Conservation (phyloP, 768 basidiomycete species). For the Tylopilus sp. region DNA sequence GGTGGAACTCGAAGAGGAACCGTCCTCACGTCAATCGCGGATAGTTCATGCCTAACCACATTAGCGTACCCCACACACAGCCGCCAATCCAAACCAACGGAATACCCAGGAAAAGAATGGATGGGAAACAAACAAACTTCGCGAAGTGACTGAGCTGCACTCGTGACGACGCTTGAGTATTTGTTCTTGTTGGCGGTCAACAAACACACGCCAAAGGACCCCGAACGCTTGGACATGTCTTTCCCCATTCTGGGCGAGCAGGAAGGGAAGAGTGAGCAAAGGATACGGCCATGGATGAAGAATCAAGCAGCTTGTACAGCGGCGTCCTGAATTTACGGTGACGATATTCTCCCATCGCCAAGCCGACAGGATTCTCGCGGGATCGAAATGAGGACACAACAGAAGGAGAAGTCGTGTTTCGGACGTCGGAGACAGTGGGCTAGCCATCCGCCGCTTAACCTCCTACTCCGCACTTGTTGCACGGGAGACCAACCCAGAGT, state of each 20-base stretch:
- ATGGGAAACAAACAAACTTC: not conserved
- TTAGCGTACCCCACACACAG: too few relatives aligned
- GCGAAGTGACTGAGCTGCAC: not conserved
- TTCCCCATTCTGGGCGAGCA: too few relatives aligned
- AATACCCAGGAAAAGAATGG: not conserved
- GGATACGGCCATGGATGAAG: not conserved
- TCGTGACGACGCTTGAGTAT: not conserved
- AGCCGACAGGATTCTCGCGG: conserved; percentile 9
- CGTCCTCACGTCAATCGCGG: not conserved
- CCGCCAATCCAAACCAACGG: too few relatives aligned
- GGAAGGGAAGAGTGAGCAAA: not conserved
- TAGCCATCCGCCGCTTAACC: conserved; percentile 2
- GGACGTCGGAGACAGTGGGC: not conserved
- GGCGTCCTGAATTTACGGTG: not conserved
- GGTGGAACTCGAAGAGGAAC: not conserved
- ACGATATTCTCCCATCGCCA: not conserved
- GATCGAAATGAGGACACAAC: not conserved
- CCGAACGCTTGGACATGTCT: not conserved
- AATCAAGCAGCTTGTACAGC: not conserved
- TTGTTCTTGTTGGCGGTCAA: conserved; percentile 2
- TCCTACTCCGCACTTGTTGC: not conserved
- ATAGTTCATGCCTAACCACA: not conserved
- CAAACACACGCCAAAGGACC: not conserved
- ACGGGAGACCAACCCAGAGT: not conserved
- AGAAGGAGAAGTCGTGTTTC: not conserved